Base-by-base conservation (phyloP, 2,329 filamentous ascomycete species). In the Penicillium polonicum region DNA sequence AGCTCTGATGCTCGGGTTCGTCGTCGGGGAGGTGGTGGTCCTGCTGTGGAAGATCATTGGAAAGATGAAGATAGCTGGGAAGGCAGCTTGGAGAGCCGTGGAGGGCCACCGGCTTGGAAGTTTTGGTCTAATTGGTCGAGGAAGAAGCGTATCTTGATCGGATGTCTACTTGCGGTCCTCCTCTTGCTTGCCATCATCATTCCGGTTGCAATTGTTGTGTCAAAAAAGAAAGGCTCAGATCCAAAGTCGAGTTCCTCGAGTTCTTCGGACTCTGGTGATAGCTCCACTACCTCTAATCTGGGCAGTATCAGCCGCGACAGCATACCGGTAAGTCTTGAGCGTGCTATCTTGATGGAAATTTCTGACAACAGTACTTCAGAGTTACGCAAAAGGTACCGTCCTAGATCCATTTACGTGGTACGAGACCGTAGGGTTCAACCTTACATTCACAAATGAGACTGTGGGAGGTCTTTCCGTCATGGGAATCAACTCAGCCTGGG, bases 371-470 rank as follows among this genome's bases (percentile, higher is more conserved):
- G 7, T 54, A 19, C 23, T 41, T 53, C 33, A 76, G 58, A 76
- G 78, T 56, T 81, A 81, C 60, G 92, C 85, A 67, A 86, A 85
- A 73, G 91, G 87, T 15, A 90, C 89, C 2, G 88, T 89, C 61
- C 81, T 96, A 21, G 92, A 99, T 70, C 94, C 94, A 0, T 96
- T 91, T 73, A 87, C 88, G 2, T 99, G 94, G 94, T 88, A 89
- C 64, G 89, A 95, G 66, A 97, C 92, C 0, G 83, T 82, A 0
- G 91, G 92, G 68, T 96, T 97, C 79, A 99, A 99, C 71, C 83
- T 93, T 60, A 97, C 94, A 0, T 99, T 95, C 72, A 99, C 94
- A 0, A 85, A 88, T 59, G 83, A 86, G 49, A 92, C 86, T 15
- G 88, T 97, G 0, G 94, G 94, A 21, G 90, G 88, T 3, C 81